These are phyloP conservation scores for Ceratocystis cacaofunesta DNA, from an alignment of 2,329 filamentous ascomycete species.

Conservation along the genomic window DNA sequence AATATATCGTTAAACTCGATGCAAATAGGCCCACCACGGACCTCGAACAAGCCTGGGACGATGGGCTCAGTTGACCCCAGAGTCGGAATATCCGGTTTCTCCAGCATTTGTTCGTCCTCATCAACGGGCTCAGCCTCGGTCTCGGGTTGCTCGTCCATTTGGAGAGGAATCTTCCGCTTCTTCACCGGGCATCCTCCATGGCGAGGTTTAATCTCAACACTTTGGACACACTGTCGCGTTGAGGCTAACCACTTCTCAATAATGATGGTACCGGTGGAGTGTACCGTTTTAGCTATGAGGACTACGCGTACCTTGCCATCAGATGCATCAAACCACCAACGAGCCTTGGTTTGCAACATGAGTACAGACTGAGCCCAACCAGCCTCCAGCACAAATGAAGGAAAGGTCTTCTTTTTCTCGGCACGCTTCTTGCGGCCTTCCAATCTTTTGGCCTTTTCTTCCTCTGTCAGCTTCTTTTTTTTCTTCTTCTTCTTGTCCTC, in stretches of 20 bases:
- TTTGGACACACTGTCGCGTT: background rate
- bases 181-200: conserved; percentile 11
- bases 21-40: conserved; percentile 4
- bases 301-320: conserved; percentile 8
- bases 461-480: conserved; percentile 9
- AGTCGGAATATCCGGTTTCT: conserved; percentile 11
- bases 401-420: conserved; percentile 8
- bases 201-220: conserved; percentile 3
- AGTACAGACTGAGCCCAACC: conserved; percentile 11
- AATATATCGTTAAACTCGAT: conserved; percentile 11
- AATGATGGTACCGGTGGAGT: conserved; percentile 10
- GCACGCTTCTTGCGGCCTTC: background rate
- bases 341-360: conserved; percentile 12
- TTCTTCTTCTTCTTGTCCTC: background rate
- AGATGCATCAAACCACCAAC: conserved; percentile 14
- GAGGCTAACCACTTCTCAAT: conserved; percentile 8
- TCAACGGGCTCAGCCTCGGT: background rate
- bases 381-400: conserved; percentile 10
- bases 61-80: conserved; percentile 1
- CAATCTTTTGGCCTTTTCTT: conserved; percentile 4
- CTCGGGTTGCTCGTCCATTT: conserved; percentile 6
- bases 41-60: conserved; percentile 19
- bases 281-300: conserved; percentile 9
- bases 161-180: conserved; percentile 1
- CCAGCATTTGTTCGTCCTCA: conserved; percentile 3